Conservation (phyloP, 257 asterid genomes). For the Anisodus acutangulus region DNA sequence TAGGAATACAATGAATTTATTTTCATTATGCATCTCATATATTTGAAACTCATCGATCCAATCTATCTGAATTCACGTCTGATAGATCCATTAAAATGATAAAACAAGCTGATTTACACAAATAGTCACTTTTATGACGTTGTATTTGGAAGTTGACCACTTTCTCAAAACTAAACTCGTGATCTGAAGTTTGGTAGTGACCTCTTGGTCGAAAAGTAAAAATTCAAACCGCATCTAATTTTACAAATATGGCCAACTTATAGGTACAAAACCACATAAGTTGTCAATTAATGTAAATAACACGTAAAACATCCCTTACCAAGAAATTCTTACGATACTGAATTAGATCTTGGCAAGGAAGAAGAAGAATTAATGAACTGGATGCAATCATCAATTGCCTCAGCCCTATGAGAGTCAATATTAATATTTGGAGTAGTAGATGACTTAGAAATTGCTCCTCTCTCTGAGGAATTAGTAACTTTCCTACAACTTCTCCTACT, state of each 20-base stretch:
- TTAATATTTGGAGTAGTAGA: conserved; percentile 20
- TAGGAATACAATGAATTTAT: background rate
- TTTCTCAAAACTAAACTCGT: background rate
- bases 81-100: background rate
- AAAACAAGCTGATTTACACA: background rate
- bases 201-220: background rate
- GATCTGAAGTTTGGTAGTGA: background rate
- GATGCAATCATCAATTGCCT: conserved; percentile 63
- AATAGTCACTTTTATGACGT: background rate
- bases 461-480: conserved; percentile 32
- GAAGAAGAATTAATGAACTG: conserved; percentile 61
- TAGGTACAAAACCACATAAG: background rate
- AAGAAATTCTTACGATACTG: conserved; percentile 21
- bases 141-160: background rate
- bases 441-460: conserved; percentile 32
- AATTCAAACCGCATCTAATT: background rate
- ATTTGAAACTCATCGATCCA: background rate
- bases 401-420: conserved; percentile 60
- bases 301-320: background rate
- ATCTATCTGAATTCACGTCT: background rate
- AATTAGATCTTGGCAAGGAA: conserved; percentile 54
- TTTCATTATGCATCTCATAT: background rate
- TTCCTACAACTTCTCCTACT: conserved; percentile 33
- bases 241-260: background rate
- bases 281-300: background rate